Percentiles rank a stretch among this genome's conserved stretches.
phyloP scores from a whole-genome alignment of 164 flowering plant species.

The Chimonanthus praecox region DNA sequence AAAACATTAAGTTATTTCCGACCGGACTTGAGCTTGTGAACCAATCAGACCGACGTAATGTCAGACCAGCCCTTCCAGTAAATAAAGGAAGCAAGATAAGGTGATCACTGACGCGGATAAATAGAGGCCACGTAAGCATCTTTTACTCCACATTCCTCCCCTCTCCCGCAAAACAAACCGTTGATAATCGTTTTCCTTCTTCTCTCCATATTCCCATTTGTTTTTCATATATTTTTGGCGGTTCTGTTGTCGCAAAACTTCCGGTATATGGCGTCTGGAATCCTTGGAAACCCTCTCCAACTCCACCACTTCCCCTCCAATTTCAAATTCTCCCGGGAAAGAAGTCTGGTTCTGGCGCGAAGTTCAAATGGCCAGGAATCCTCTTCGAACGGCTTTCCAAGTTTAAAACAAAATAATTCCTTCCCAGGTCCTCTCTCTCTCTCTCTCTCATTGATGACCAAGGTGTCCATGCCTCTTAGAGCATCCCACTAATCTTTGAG shows the following conservation, averaged over 20 bases:
- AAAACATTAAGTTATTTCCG: too few species aligned
- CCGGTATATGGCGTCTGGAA: constrained; percentile 17
- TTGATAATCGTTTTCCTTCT: too few species aligned
- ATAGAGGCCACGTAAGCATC: constrained; percentile 12
- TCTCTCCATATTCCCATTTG: background rate
- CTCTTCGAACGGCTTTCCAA: constrained; percentile 22
- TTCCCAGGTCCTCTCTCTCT: constrained; percentile 39
- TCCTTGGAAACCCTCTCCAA: constrained; percentile 15
- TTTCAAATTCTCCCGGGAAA: constrained; percentile 13
- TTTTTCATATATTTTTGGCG: background rate
- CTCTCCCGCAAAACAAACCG: background rate
- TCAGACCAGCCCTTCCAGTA: too few species aligned
- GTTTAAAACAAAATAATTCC: constrained; percentile 13
- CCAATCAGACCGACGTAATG: too few species aligned
- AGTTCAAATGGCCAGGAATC: constrained; percentile 24
- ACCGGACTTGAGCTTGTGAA: too few species aligned
- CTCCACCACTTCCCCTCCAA: constrained; percentile 8
- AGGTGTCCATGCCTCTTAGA: too few species aligned
- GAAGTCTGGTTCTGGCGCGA: constrained; percentile 36
- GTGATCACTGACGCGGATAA: constrained; percentile 13
- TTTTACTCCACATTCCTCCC: background rate
- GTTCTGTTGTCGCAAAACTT: background rate
- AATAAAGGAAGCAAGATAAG: background rate
- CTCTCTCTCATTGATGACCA: constrained; percentile 2
- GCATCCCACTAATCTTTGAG: too few species aligned